Conservation (phyloP, 2,329 filamentous ascomycete genomes). For the Dothiorella sarmentorum region DNA sequence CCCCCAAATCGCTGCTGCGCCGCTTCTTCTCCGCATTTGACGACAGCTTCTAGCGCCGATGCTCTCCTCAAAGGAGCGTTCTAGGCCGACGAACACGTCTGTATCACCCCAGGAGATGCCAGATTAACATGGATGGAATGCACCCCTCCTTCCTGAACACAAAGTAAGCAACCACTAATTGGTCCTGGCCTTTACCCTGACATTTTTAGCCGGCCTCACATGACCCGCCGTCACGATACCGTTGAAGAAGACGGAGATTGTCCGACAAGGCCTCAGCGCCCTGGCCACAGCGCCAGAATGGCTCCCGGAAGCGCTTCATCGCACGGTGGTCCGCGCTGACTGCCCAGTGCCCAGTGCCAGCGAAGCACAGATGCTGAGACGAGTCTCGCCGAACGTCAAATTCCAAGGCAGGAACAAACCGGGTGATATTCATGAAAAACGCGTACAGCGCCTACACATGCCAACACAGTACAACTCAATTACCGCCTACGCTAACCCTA, state of each 20-base stretch:
- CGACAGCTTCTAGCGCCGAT: not conserved
- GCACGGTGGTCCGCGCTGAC: constrained; percentile 2
- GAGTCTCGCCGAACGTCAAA: not conserved
- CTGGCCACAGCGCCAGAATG: not conserved
- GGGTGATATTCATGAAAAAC: not conserved
- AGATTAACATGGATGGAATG: not conserved
- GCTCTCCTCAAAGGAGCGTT: not conserved
- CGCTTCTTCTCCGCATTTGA: constrained; percentile 7
- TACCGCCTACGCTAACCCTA: not conserved
- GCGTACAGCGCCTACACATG: not conserved
- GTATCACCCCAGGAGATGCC: not conserved
- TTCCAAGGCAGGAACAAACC: not conserved
- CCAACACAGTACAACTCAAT: not conserved
- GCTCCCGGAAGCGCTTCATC: not conserved
- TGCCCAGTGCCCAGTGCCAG: not conserved
- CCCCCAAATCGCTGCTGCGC: not conserved
- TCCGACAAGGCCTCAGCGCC: constrained; percentile 1
- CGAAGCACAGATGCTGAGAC: constrained; percentile 13
- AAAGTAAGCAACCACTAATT: not conserved
- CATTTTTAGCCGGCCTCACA: not conserved
- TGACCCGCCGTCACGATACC: constrained; percentile 10
- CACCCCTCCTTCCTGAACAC: not conserved
- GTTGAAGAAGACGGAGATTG: constrained; percentile 10
- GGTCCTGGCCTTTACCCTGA: not conserved
- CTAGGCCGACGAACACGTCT: not conserved